phyloP scores from a whole-genome alignment of 768 basidiomycete species.

The Collybia sordida region DNA sequence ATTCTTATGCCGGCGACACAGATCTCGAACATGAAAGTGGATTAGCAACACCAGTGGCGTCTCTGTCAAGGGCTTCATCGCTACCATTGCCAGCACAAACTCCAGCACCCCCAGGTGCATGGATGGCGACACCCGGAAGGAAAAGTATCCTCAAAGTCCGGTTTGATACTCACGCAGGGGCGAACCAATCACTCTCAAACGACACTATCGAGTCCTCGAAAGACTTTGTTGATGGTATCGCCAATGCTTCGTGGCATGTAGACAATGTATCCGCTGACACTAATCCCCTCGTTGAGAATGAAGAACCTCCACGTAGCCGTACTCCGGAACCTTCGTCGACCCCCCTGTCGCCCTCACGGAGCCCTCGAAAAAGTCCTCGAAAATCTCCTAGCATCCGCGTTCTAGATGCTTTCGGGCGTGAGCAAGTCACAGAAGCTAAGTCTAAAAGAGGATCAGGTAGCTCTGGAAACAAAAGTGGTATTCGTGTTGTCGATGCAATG shows the following conservation, averaged over 20 bases:
- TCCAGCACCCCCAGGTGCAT: constrained; percentile 70
- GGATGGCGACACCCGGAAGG: constrained; percentile 58
- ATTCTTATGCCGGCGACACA: constrained; percentile 18
- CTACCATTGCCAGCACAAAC: constrained; percentile 45
- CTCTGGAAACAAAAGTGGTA: constrained; percentile 34
- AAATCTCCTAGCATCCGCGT: constrained; percentile 57
- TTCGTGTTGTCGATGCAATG: constrained; percentile 71
- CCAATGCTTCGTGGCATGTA: constrained; percentile 5
- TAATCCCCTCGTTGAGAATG: background rate
- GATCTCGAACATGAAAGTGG: constrained; percentile 28
- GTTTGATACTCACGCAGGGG: constrained; percentile 49
- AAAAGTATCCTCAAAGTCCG: constrained; percentile 72
- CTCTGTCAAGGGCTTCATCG: constrained; percentile 48
- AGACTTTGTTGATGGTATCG: constrained; percentile 5
- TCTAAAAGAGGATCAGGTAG: constrained; percentile 8
- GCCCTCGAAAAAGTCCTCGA: constrained; percentile 30
- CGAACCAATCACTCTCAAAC: constrained; percentile 2
- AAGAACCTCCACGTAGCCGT: background rate
- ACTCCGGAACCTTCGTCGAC: constrained; percentile 11
- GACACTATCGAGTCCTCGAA: constrained; percentile 7
- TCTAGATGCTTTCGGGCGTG: constrained; percentile 71
- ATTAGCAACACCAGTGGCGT: constrained; percentile 46
- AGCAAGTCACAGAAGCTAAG: constrained; percentile 23
- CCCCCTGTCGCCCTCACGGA: constrained; percentile 15
- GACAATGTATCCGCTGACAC: background rate